phyloP scores from a whole-genome alignment of 371 early-diverging fungal species.

The Dichotomocladium elegans region DNA sequence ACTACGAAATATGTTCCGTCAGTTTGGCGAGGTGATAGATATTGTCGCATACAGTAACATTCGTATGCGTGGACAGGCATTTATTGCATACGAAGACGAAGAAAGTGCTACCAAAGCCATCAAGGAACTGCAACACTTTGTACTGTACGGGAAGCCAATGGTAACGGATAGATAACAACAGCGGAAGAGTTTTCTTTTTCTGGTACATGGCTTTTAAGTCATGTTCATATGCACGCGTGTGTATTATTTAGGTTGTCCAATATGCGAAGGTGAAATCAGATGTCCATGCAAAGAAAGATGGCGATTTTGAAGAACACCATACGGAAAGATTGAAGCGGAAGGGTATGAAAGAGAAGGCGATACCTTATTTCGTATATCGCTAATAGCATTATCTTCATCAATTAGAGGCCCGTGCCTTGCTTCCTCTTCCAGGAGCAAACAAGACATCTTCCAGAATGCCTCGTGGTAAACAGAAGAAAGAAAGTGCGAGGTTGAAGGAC shows the following conservation, averaged over 20 bases:
- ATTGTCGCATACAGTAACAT: constrained; percentile 67
- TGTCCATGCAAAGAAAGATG: constrained; percentile 73
- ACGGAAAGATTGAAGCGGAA: constrained; percentile 52
- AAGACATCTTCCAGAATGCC: constrained; percentile 35
- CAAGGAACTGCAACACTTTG: constrained; percentile 79
- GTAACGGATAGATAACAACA: constrained; percentile 37
- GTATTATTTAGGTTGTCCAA: constrained; percentile 57
- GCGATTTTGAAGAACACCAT: constrained; percentile 60
- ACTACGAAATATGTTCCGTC: constrained; percentile 78
- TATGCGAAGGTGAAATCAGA: constrained; percentile 82
- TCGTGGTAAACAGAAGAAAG: constrained; percentile 5
- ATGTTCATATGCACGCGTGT: too few species aligned
- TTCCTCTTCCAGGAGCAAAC: constrained; percentile 43
- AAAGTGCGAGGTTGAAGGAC: neutral
- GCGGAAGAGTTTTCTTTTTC: too few species aligned
- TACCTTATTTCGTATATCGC: neutral
- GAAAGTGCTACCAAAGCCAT: constrained; percentile 80
- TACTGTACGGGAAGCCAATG: constrained; percentile 79
- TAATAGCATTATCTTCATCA: neutral
- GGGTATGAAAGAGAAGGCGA: constrained; percentile 28
- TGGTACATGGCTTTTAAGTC: too few species aligned
- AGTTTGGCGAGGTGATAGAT: constrained; percentile 67
- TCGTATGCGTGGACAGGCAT: constrained; percentile 81
- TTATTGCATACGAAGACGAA: constrained; percentile 59
- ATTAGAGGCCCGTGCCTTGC: constrained; percentile 21